phyloP scores from a whole-genome alignment of 441 rosid genomes.

The Brassica balearica region DNA sequence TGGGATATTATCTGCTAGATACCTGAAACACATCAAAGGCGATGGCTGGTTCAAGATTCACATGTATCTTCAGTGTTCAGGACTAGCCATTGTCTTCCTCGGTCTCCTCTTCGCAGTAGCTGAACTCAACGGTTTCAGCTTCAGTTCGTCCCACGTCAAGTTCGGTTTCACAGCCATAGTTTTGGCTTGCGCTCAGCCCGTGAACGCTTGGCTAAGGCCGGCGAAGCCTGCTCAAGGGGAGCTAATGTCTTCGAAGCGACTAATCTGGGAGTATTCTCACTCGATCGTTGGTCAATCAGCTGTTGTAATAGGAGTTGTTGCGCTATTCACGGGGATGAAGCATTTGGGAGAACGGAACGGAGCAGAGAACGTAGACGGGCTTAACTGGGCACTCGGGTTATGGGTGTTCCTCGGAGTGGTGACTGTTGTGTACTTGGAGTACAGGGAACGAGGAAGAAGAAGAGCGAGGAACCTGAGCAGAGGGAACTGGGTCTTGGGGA shows the following conservation, averaged over 20 bases:
- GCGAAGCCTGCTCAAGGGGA: constrained; percentile 69
- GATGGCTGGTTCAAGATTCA: constrained; percentile 95
- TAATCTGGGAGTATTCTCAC: constrained; percentile 86
- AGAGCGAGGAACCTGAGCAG: constrained; percentile 60
- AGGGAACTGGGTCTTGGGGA: constrained; percentile 88
- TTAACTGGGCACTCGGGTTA: constrained; percentile 65
- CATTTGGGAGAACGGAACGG: constrained; percentile 88
- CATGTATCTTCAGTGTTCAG: constrained; percentile 91
- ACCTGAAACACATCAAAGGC: constrained; percentile 91
- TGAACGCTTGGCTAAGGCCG: constrained; percentile 85
- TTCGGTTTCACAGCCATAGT: constrained; percentile 78
- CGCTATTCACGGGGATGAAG: constrained; percentile 86
- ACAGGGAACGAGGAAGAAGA: constrained; percentile 58
- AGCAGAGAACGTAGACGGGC: constrained; percentile 76
- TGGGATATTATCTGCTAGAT: constrained; percentile 88
- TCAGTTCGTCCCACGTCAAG: constrained; percentile 81
- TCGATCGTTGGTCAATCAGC: constrained; percentile 74
- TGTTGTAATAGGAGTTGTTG: constrained; percentile 62
- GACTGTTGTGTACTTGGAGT: constrained; percentile 71
- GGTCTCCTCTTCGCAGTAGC: constrained; percentile 95
- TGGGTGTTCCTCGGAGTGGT: constrained; percentile 70
- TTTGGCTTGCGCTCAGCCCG: constrained; percentile 80
- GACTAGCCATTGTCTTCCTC: constrained; percentile 80
- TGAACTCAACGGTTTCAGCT: constrained; percentile 80
- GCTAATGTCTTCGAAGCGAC: constrained; percentile 56